Percentiles rank a stretch among this genome's conserved stretches.
Conservation (phyloP, 768 basidiomycete species). For the Mrakia gelida region DNA sequence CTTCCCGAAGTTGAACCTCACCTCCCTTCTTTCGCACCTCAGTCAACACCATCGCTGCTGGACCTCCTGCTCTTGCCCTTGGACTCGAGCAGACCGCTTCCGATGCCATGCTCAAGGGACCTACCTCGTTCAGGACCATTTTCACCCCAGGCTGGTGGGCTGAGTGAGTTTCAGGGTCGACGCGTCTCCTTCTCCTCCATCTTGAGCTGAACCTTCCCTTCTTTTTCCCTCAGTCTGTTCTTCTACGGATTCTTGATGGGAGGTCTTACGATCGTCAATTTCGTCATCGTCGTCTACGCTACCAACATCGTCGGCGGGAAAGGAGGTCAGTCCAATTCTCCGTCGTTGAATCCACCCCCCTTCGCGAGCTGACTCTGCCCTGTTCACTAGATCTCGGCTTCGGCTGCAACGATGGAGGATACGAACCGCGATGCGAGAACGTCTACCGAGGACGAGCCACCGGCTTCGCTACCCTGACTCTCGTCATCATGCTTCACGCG, state of each 20-base stretch:
- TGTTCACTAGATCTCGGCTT: conserved; percentile 37
- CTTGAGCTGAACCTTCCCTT: no score
- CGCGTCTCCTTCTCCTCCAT: no score
- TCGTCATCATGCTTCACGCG: conserved; percentile 39
- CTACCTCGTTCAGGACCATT: conserved; percentile 44
- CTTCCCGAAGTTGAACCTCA: no score
- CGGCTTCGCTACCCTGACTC: conserved; percentile 45
- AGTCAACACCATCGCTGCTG: conserved; percentile 46
- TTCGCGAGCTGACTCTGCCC: not conserved
- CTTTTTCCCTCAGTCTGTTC: conserved; percentile 32
- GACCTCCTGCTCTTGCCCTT: conserved; percentile 44
- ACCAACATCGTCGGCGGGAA: conserved; percentile 17
- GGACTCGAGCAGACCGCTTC: conserved; percentile 45
- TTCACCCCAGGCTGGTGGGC: conserved; percentile 45
- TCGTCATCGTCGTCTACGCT: conserved; percentile 39
- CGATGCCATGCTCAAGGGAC: conserved; percentile 54
- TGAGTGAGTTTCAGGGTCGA: conserved; percentile 34
- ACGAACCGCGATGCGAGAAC: conserved; percentile 40
- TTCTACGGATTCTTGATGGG: conserved; percentile 44
- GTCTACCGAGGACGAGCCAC: conserved; percentile 47
- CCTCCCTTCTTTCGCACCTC: not conserved
- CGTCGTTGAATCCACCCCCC: conserved; percentile 21
- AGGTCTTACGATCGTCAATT: conserved; percentile 42
- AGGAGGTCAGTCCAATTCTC: not conserved
- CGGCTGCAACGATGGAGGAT: conserved; percentile 42